Percentiles rank a stretch among this genome's conserved stretches.
Conservation (phyloP, 805 yeast genomes). For the Candida incommunis region DNA sequence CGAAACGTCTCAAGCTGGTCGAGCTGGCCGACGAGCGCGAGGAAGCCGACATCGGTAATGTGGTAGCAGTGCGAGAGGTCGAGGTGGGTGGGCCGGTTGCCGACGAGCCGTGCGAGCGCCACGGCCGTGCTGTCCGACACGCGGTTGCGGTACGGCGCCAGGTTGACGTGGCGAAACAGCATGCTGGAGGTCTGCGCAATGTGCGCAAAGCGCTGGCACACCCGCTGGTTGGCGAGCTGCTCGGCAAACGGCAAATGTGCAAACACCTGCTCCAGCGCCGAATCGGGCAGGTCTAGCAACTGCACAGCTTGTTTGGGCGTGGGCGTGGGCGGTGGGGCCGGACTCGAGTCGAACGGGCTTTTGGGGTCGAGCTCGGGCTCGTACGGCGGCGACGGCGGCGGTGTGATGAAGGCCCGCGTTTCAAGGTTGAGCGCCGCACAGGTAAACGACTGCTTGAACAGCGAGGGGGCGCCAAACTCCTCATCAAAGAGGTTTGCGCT, state of each 20-base stretch:
- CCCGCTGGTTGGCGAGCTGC: constrained; percentile 43
- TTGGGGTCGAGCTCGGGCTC: neutral
- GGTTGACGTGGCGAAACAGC: constrained; percentile 37
- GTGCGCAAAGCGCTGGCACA: constrained; percentile 58
- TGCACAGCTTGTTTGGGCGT: constrained; percentile 40
- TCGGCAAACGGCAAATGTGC: constrained; percentile 38
- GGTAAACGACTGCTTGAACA: neutral
- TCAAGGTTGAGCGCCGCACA: neutral
- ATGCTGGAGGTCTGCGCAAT: constrained; percentile 42
- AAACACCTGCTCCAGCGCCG: constrained; percentile 39
- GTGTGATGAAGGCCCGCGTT: neutral
- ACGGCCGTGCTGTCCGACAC: constrained; percentile 44
- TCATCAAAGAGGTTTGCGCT: neutral
- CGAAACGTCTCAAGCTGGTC: constrained; percentile 15
- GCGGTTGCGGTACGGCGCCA: constrained; percentile 47
- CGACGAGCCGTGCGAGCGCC: constrained; percentile 54
- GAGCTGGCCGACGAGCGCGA: constrained; percentile 47
- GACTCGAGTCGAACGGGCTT: neutral
- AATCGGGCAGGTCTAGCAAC: constrained; percentile 49
- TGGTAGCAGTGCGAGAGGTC: constrained; percentile 65
- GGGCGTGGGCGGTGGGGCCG: constrained; percentile 5
- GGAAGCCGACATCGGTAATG: constrained; percentile 62
- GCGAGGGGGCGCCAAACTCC: neutral
- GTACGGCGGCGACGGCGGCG: neutral
- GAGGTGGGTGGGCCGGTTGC: constrained; percentile 46